Evolutionary conservation across 768 basidiomycete species (phyloP).

Genomic region (Termitomyces sp.): DNA sequence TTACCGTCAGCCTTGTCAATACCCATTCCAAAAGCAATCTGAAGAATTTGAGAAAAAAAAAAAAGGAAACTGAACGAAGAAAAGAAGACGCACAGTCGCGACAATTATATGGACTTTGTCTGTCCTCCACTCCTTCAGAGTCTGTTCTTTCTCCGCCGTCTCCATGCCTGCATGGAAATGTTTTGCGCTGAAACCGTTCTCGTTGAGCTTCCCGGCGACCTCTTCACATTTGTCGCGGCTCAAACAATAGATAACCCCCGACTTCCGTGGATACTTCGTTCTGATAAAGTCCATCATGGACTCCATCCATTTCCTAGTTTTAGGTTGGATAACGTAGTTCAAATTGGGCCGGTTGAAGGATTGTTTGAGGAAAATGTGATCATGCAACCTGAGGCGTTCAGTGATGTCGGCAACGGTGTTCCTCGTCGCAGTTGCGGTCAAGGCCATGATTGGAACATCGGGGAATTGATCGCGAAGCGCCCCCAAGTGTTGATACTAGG

Average conservation of each 20-base stretch:
- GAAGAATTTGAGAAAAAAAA: background rate
- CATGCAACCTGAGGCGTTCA: slow-evolving; percentile 53
- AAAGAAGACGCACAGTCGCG: slow-evolving; percentile 62
- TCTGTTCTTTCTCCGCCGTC: slow-evolving; percentile 51
- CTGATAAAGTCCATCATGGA: slow-evolving; percentile 71
- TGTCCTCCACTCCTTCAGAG: slow-evolving; percentile 69
- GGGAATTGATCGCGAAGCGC: slow-evolving; percentile 71
- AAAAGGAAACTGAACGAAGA: slow-evolving; percentile 1
- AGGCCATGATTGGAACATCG: slow-evolving; percentile 85
- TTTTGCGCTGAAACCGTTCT: slow-evolving; percentile 54
- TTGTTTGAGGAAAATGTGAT: slow-evolving; percentile 59
- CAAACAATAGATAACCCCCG: slow-evolving; percentile 84
- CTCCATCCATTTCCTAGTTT: slow-evolving; percentile 36
- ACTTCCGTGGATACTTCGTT: slow-evolving; percentile 45
- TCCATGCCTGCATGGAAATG: slow-evolving; percentile 87
- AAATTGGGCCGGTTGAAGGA: slow-evolving; percentile 96
- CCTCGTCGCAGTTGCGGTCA: slow-evolving; percentile 90
- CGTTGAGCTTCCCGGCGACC: slow-evolving; percentile 61
- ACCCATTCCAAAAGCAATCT: slow-evolving; percentile 98
- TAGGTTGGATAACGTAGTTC: slow-evolving; percentile 56
- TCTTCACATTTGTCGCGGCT: slow-evolving; percentile 74
- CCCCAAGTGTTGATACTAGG: slow-evolving; percentile 64
- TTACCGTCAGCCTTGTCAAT: slow-evolving; percentile 82
- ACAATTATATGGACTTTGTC: slow-evolving; percentile 78
- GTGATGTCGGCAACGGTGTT: slow-evolving; percentile 78